These are phyloP conservation scores for Pistacia integerrima DNA, from an alignment of 345 rosid species.

Conservation along the genomic window DNA sequence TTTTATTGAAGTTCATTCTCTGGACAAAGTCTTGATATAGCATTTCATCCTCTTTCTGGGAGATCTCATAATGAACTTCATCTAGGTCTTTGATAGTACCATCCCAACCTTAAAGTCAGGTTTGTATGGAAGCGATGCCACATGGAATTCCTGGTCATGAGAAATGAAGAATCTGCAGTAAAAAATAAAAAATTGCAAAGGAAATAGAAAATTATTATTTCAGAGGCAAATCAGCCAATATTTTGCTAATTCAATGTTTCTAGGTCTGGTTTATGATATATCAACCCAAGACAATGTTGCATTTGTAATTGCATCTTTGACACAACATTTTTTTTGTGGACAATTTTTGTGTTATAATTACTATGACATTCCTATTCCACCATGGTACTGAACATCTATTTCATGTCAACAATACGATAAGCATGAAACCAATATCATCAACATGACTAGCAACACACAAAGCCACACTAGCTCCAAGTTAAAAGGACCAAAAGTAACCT, in stretches of 20 bases:
- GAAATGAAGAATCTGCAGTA: slow-evolving; percentile 71
- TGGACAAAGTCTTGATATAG: slow-evolving; percentile 83
- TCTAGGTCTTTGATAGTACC: slow-evolving; percentile 86
- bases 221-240: background rate
- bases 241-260: no score
- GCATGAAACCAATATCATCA: background rate
- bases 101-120: slow-evolving; percentile 99
- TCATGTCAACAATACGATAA: background rate
- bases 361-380: no score
- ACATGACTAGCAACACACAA: background rate
- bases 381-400: background rate
- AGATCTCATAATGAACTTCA: slow-evolving; percentile 95
- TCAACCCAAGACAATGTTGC: no score
- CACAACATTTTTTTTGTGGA: no score
- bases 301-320: no score
- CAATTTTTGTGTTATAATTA: no score
- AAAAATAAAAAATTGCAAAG: background rate
- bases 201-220: background rate
- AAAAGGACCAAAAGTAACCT: background rate
- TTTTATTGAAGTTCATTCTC: slow-evolving; percentile 82
- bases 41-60: slow-evolving; percentile 96
- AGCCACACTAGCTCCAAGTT: background rate
- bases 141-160: slow-evolving; percentile 95
- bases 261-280: no score
- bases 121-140: slow-evolving; percentile 87